Conservation (phyloP, 768 basidiomycete species). For the Lactifluus volemus region DNA sequence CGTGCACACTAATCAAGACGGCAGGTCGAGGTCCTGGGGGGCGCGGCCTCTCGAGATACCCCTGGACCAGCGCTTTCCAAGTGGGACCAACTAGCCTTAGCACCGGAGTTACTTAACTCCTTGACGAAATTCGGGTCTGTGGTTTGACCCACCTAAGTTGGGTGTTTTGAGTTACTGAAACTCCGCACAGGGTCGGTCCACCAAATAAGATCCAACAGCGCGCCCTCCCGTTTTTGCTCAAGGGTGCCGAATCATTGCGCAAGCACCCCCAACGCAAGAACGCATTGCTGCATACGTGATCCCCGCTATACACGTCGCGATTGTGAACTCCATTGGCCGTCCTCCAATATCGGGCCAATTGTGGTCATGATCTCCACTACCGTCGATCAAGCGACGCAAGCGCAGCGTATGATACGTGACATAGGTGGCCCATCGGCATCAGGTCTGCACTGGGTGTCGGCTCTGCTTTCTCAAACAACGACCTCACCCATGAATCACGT, state of each 20-base stretch:
- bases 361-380: conserved; percentile 96
- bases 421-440: conserved; percentile 91
- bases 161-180: background rate
- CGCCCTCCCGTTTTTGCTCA: conserved; percentile 88
- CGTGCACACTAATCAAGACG: background rate
- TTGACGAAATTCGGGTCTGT: conserved; percentile 90
- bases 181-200: conserved; percentile 68
- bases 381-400: conserved; percentile 97
- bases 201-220: conserved; percentile 99
- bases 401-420: conserved; percentile 90
- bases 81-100: conserved; percentile 88
- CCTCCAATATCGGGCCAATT: conserved; percentile 69
- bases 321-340: conserved; percentile 50
- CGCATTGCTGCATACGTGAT: conserved; percentile 96
- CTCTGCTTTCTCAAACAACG: conserved; percentile 50
- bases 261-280: conserved; percentile 97
- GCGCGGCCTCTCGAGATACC: conserved; percentile 50
- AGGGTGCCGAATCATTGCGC: conserved; percentile 97
- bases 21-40: conserved; percentile 47
- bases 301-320: conserved; percentile 76
- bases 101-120: conserved; percentile 80
- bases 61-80: conserved; percentile 77
- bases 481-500: conserved; percentile 67
- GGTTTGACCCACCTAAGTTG: conserved; percentile 4
- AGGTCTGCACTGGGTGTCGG: conserved; percentile 86